Evolutionary conservation across 164 flowering plant species (phyloP).

Genomic region (Akebia trifoliata): DNA sequence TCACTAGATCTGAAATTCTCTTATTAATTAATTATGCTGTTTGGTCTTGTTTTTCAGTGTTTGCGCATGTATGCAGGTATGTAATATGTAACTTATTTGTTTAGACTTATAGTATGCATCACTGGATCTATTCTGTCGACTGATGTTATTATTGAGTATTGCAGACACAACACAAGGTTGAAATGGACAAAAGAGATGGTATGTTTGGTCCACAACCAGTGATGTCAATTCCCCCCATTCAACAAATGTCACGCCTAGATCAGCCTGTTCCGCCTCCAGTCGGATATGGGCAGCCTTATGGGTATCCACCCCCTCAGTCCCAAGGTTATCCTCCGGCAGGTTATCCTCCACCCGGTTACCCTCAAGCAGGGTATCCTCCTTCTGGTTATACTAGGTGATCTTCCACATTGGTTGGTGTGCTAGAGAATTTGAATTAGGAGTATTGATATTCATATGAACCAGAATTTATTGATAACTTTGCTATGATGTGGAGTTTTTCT

Average conservation of each 20-base stretch:
- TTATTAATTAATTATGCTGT: neutral
- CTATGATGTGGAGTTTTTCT: neutral
- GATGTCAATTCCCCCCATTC: slow-evolving; percentile 54
- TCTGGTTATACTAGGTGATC: slow-evolving; percentile 24
- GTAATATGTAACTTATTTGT: neutral
- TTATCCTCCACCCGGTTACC: slow-evolving; percentile 27
- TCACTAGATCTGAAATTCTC: neutral
- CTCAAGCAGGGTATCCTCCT: slow-evolving; percentile 26
- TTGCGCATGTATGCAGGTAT: slow-evolving; percentile 70
- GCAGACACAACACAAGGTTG: slow-evolving; percentile 72
- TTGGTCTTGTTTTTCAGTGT: slow-evolving; percentile 38
- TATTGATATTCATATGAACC: neutral
- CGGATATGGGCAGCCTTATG: slow-evolving; percentile 31
- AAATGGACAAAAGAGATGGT: slow-evolving; percentile 66
- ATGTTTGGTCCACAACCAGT: slow-evolving; percentile 32
- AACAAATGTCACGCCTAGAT: slow-evolving; percentile 63
- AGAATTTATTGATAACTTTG: neutral
- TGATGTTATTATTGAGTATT: slow-evolving; percentile 5
- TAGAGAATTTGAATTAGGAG: neutral
- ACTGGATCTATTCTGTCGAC: neutral
- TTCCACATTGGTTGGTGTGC: too few relatives aligned
- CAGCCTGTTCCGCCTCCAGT: slow-evolving; percentile 42
- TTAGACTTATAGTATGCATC: neutral
- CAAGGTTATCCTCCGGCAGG: slow-evolving; percentile 35
- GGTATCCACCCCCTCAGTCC: slow-evolving; percentile 34